Conservation (phyloP, 352 stramenopile species). For the Phytophthora quininea region DNA sequence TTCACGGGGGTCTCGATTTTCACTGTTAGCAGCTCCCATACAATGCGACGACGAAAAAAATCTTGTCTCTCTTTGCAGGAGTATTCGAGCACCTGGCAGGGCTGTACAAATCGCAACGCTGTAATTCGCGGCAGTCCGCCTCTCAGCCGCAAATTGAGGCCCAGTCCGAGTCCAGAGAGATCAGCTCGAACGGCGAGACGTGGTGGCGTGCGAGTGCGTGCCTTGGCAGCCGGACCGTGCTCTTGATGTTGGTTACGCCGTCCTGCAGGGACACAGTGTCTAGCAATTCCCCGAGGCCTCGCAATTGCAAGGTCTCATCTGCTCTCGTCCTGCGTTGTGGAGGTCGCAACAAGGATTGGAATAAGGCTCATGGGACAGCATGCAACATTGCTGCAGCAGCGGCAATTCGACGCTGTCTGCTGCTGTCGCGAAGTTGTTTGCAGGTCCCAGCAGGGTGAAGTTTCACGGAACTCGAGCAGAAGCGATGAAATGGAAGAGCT, state of each 20-base stretch:
- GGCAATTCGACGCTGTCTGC: conserved; percentile 1
- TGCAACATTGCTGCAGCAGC: too few relatives aligned
- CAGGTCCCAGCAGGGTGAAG: conserved; percentile 13
- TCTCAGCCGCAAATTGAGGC: background rate
- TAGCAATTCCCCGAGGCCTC: too few relatives aligned
- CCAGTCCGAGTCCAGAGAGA: conserved; percentile 22
- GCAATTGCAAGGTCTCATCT: too few relatives aligned
- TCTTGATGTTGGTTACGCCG: conserved; percentile 12
- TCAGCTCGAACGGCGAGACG: conserved; percentile 34
- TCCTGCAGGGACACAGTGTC: background rate
- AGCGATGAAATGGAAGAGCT: conserved; percentile 20
- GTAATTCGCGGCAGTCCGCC: conserved; percentile 14
- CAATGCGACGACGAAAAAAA: conserved; percentile 29
- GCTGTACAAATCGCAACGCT: background rate
- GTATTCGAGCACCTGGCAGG: background rate
- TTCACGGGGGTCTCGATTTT: conserved; percentile 9
- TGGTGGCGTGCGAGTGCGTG: conserved; percentile 43
- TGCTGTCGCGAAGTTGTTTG: conserved; percentile 24
- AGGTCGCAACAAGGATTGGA: conserved; percentile 6
- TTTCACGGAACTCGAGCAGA: conserved; percentile 28
- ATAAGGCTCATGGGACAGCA: conserved; percentile 14
- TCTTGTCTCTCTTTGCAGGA: conserved; percentile 9
- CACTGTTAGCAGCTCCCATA: conserved; percentile 19
- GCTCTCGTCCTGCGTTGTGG: too few relatives aligned
- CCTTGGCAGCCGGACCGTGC: conserved; percentile 22